Percentiles rank a stretch among this genome's conserved stretches.
Conservation (phyloP, 768 basidiomycete species). For the Calocera viscosa region DNA sequence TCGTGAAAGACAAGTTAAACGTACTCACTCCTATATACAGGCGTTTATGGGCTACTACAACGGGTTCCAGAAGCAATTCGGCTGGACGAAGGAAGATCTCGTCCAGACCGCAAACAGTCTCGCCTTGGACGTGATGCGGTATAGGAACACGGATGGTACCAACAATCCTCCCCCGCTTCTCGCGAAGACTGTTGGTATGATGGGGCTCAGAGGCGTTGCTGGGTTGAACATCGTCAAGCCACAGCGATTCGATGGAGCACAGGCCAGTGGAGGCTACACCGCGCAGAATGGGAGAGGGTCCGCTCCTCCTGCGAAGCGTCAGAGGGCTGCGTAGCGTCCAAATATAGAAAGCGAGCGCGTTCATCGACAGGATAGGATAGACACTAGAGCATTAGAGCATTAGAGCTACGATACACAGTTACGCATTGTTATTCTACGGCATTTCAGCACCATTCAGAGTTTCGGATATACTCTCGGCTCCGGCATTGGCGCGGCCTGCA, state of each 20-base stretch:
- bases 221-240: conserved; percentile 24
- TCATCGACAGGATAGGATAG: no score
- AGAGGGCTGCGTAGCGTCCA: background rate
- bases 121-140: conserved; percentile 19
- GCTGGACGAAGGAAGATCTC: conserved; percentile 32
- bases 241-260: conserved; percentile 14
- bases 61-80: conserved; percentile 27
- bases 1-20: background rate
- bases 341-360: background rate
- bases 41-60: conserved; percentile 51
- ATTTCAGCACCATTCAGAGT: background rate
- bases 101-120: conserved; percentile 32
- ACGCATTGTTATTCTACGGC: background rate
- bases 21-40: background rate
- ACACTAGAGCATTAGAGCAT: background rate
- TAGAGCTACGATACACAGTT: background rate
- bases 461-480: background rate
- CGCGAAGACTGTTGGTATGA: conserved; percentile 38
- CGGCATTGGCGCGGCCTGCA: background rate
- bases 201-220: conserved; percentile 33
- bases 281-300: conserved; percentile 13
- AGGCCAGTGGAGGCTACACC: conserved; percentile 10
- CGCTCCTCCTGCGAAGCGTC: background rate
- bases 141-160: conserved; percentile 25
- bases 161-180: conserved; percentile 29